Percentiles rank a stretch among this genome's conserved stretches.
These are phyloP conservation scores for Thraustochytrium striatum DNA, from an alignment of 352 stramenopile genomes.

Conservation along the genomic window DNA sequence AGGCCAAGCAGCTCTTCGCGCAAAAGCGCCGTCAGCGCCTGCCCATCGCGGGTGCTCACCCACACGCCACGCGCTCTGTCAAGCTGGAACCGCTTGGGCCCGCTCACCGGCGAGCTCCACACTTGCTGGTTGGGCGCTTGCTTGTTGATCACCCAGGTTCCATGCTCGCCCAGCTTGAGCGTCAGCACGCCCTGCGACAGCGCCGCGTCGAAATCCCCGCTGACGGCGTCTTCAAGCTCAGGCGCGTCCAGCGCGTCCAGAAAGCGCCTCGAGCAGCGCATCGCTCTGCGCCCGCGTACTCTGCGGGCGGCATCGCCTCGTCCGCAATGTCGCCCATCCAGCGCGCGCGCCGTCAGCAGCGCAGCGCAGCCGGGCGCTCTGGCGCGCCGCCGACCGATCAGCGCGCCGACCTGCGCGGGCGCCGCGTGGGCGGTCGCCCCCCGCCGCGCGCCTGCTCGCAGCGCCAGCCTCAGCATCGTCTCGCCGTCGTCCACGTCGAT, in stretches of 20 bases:
- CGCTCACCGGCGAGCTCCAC: constrained; percentile 89
- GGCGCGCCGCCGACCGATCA: too few relatives aligned
- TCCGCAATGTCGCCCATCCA: too few relatives aligned
- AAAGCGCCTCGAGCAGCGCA: too few relatives aligned
- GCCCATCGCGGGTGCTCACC: constrained; percentile 58
- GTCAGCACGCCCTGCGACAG: constrained; percentile 88
- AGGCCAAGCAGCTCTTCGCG: background rate
- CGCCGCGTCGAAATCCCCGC: background rate
- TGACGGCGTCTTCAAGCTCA: background rate
- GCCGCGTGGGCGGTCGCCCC: too few relatives aligned
- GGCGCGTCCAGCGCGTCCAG: constrained; percentile 39
- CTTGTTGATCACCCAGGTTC: constrained; percentile 95
- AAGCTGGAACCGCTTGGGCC: constrained; percentile 79
- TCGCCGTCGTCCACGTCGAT: too few relatives aligned
- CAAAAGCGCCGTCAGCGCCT: background rate
- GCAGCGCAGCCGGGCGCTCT: too few relatives aligned
- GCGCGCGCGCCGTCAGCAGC: too few relatives aligned
- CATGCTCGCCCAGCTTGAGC: constrained; percentile 82
- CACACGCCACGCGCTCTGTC: constrained; percentile 65
- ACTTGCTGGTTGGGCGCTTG: constrained; percentile 93
- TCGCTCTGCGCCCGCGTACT: too few relatives aligned
- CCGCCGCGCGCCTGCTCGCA: too few relatives aligned
- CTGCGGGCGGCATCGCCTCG: too few relatives aligned
- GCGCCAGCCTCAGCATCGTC: too few relatives aligned
- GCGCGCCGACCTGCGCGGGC: too few relatives aligned